Evolutionary conservation across 495 filamentous ascomycete genomes (phyloP).

Genomic region (Extremus antarcticus): DNA sequence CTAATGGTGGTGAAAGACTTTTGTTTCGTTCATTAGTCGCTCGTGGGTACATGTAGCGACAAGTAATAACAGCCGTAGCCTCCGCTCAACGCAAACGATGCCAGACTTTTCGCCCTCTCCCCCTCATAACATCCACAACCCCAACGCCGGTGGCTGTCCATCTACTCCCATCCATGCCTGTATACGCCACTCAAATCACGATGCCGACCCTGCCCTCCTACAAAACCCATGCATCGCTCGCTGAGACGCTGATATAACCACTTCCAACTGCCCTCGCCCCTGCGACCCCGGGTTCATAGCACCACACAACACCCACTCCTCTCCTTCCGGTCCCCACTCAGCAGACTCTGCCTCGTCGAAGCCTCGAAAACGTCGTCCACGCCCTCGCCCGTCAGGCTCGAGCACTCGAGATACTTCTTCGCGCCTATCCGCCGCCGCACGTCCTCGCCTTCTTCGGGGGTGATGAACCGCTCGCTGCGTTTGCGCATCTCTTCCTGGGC

Average conservation of each 20-base stretch:
- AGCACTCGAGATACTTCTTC: slow-evolving; percentile 94
- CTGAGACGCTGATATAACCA: not conserved
- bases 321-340: slow-evolving; percentile 78
- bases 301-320: slow-evolving; percentile 79
- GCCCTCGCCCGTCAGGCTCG: slow-evolving; percentile 89
- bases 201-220: not conserved
- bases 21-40: too few relatives aligned
- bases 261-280: not conserved
- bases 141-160: not conserved
- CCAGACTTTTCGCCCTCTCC: not conserved
- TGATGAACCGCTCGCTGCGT: slow-evolving; percentile 78
- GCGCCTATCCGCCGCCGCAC: slow-evolving; percentile 79
- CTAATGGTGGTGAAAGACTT: too few relatives aligned
- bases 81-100: not conserved
- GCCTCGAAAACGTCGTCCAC: slow-evolving; percentile 99
- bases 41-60: too few relatives aligned
- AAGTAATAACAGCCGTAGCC: too few relatives aligned
- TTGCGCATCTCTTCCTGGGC: slow-evolving; percentile 97
- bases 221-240: not conserved
- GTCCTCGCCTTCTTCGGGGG: slow-evolving; percentile 64
- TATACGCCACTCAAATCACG: not conserved
- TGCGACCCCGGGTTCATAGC: too few relatives aligned
- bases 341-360: slow-evolving; percentile 84
- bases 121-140: too few relatives aligned
- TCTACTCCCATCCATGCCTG: not conserved